phyloP scores from a whole-genome alignment of 2,329 filamentous ascomycete genomes.

The Apiospora phragmitis region DNA sequence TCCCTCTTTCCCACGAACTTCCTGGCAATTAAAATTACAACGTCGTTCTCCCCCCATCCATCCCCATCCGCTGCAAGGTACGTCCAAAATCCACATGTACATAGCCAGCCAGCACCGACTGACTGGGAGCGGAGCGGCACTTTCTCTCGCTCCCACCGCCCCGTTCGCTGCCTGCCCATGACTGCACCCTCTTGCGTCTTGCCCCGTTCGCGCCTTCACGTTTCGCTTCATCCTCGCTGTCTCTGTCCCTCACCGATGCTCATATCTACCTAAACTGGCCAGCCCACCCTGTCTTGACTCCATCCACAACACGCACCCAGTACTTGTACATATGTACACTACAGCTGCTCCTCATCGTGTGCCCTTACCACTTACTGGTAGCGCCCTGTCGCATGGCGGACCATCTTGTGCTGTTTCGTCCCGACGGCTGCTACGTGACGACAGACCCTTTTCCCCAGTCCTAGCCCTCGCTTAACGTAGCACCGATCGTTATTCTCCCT shows the following conservation, averaged over 20 bases:
- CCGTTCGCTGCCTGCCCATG: not conserved
- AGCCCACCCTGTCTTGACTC: not conserved
- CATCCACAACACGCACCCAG: not conserved
- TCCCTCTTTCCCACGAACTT: not conserved
- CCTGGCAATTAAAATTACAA: constrained; percentile 23
- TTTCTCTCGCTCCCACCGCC: constrained; percentile 4
- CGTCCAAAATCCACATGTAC: constrained; percentile 11
- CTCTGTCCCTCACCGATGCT: not conserved
- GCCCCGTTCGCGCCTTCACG: constrained; percentile 1
- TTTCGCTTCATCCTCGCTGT: constrained; percentile 7
- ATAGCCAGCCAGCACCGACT: constrained; percentile 3
- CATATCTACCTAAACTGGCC: not conserved
- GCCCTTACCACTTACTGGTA: not conserved
- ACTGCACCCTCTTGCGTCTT: not conserved
- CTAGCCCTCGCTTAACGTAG: constrained; percentile 1
- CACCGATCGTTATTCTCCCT: not conserved
- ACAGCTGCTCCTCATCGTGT: not conserved
- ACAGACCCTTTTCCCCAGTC: constrained; percentile 5
- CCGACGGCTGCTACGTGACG: constrained; percentile 10
- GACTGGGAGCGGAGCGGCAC: constrained; percentile 9
- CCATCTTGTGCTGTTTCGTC: constrained; percentile 7
- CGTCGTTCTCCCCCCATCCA: constrained; percentile 16
- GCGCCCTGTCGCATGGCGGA: constrained; percentile 7
- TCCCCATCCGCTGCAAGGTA: constrained; percentile 10
- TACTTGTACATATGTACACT: not conserved